Evolutionary conservation across 1,139 yeast species (phyloP), one percentile per base, ranked within the genome.

Genomic region (Pichia sp.): DNA sequence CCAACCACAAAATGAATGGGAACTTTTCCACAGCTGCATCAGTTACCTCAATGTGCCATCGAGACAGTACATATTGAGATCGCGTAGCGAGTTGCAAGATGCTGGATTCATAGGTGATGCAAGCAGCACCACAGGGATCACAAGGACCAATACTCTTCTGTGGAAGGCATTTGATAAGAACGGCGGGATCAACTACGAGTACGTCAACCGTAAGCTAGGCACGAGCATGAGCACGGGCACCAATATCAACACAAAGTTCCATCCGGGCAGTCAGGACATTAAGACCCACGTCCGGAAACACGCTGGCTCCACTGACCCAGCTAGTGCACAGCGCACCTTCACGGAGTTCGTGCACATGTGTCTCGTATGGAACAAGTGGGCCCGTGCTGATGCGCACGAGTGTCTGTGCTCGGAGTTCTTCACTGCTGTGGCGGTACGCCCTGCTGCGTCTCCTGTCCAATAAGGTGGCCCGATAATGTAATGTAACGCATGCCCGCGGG

Each of bases 1-100:
- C 41, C 80, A 83, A 27, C 88, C 87, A 1, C 75, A 68, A 41
- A 72, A 75, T 49, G 94, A 84, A 52, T 62, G 66, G 31, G 86
- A 80, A 39, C 78, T 83, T 41, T 60, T 82, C 32, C 75, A 74
- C 2, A 61, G 71, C 24, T 70, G 76, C 19, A 25, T 40, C 20
- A 35, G 38, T 12, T 40, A 38, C 27, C 66, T 81, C 48, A 94
- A 93, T 0, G 64, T 69, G 1, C 94, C 94, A 0, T 65, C 63
- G 8, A 49, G 57, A 29, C 42, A 50, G 10, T 54, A 67, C 28
- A 56, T 77, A 5, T 40, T 58, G 23, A 47, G 51, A 9, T 55
- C 74, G 40, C 54, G 65, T 13, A 40, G 50, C 6, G 62, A 59
- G n/a, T 24, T 63, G 5, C 24, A 47, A 17, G 35, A 38, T 7